Evolutionary conservation across 1,139 yeast genomes (phyloP).

Genomic region (Saccharomycopsis hybrid): DNA sequence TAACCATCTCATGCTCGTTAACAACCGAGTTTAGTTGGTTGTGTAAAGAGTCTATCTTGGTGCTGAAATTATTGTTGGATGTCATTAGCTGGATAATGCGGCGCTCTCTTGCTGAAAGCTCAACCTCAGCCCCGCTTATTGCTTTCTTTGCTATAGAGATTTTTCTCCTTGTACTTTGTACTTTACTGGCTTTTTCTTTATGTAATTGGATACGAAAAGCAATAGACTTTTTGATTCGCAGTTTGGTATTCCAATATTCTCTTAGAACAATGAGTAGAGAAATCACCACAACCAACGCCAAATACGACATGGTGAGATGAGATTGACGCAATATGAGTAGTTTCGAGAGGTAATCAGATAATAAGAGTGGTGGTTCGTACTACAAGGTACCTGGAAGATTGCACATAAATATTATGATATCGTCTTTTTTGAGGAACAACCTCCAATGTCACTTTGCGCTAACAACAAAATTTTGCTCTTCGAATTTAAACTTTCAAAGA

Average conservation of each 20-base stretch:
- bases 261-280: background rate
- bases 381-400: too few relatives aligned
- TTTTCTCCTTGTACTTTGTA: background rate
- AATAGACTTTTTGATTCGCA: background rate
- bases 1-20: conserved; percentile 3
- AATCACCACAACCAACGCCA: too few relatives aligned
- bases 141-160: background rate
- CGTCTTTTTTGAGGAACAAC: too few relatives aligned
- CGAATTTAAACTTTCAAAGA: too few relatives aligned
- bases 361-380: too few relatives aligned
- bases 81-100: conserved; percentile 14
- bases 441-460: too few relatives aligned
- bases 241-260: background rate
- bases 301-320: too few relatives aligned
- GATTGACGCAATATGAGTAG: too few relatives aligned
- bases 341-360: too few relatives aligned
- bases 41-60: background rate
- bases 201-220: background rate
- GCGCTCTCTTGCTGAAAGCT: conserved; percentile 1
- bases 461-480: too few relatives aligned
- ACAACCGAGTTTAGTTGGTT: background rate
- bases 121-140: background rate
- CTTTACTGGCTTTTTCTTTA: background rate
- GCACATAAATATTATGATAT: too few relatives aligned
- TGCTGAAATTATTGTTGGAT: background rate